Base-by-base conservation (phyloP, 352 stramenopile species). In the Phytophthora uliginosa region DNA sequence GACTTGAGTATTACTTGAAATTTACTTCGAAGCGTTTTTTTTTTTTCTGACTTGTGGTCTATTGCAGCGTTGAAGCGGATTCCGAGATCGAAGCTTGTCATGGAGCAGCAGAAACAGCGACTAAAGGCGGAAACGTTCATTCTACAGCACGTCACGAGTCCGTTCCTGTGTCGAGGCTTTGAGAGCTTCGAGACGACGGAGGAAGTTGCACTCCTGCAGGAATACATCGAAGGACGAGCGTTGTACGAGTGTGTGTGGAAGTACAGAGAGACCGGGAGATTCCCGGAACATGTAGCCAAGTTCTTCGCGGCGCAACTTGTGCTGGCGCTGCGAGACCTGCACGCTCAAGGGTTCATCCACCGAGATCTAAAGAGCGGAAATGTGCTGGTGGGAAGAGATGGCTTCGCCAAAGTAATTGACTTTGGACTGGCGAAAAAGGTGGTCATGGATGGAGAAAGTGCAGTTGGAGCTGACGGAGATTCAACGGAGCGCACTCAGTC, bases 361-460 rank as follows among this genome's bases (percentile, higher is more conserved):
- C 86, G 89, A 17, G 89, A 96, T 33, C 63, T 96, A 15, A 96
- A 96, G 66, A 96, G 84, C 56, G 89, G 89, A 17, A 96, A 96
- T 55, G 66, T 94, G 3, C 59, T 96, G 18, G 60, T 94, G 10
- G 71, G 78, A 20, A 67, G 42, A 6, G 28, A 68, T 3, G 87
- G 89, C 7, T 77, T 80, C 28, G 72, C 59, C 10, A 86, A 85
- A 51, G 74, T 96, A 26, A 91, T 96, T 48, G 89, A 96, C 74
- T 95, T 92, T 73, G 89, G 89, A 28, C 79, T 96, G 54, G 78
- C 89, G 20, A 88, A 78, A 58, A 57, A 69, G 9, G 48, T 76
- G 22, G 31, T 18, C 2, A 28, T 10, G 12, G 60, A 42, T 66
- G 34, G n/a, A 8, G 26, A 31, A 31, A 4, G 24, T 28, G 24